Evolutionary conservation across 192 early-diverging fungal genomes (phyloP).

Genomic region (Pecoramyces ruminantium): DNA sequence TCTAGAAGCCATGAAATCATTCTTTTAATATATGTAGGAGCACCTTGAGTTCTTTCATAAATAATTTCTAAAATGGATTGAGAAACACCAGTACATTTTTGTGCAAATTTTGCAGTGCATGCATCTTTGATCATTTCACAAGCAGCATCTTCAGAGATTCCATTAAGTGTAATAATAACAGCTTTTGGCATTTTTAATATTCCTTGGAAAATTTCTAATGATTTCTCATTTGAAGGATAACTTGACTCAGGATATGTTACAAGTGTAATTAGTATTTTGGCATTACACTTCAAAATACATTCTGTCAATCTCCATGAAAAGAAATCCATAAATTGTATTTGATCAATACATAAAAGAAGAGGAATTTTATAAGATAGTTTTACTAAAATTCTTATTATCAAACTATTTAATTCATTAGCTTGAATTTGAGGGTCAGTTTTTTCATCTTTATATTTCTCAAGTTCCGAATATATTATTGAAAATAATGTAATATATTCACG

Average conservation of each 20-base stretch:
- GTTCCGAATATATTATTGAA: neutral
- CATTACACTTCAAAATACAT: neutral
- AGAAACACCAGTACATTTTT: neutral
- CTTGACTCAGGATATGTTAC: neutral
- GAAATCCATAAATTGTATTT: neutral
- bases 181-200: neutral
- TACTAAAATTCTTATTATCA: neutral
- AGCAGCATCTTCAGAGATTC: neutral
- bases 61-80: neutral
- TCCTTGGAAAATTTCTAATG: neutral
- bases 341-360: neutral
- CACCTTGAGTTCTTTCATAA: neutral
- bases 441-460: neutral
- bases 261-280: neutral
- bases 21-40: neutral
- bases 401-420: neutral
- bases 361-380: neutral
- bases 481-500: neutral
- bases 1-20: neutral
- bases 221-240: neutral
- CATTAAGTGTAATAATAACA: neutral
- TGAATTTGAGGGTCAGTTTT: neutral
- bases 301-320: neutral
- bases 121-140: neutral
- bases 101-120: neutral